These are phyloP conservation scores for Curvularia sp. DNA, from an alignment of 2,329 filamentous ascomycete genomes.

Conservation along the genomic window DNA sequence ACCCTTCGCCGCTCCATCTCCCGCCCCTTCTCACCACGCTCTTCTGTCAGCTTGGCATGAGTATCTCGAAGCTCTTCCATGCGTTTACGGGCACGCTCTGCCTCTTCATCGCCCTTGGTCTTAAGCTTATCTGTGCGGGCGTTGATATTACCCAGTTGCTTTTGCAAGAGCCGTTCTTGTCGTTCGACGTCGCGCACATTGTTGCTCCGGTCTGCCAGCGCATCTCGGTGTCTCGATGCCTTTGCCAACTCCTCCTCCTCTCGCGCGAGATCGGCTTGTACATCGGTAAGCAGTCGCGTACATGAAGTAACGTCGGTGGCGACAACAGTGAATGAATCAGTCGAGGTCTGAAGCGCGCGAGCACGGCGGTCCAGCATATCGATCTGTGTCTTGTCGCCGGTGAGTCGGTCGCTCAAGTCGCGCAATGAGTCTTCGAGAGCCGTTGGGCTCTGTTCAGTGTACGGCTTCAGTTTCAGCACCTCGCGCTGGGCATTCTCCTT, in stretches of 20 bases:
- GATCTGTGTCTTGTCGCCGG: constrained; percentile 81
- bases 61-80: constrained; percentile 88
- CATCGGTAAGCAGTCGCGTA: constrained; percentile 88
- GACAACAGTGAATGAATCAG: constrained; percentile 86
- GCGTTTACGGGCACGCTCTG: constrained; percentile 78
- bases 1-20: constrained; percentile 92
- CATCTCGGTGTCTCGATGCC: constrained; percentile 82
- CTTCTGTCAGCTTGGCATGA: constrained; percentile 81
- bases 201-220: constrained; percentile 84
- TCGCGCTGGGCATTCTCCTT: constrained; percentile 80
- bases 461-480: constrained; percentile 86
- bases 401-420: constrained; percentile 80
- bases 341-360: constrained; percentile 89
- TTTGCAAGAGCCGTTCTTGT: constrained; percentile 80
- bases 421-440: constrained; percentile 81
- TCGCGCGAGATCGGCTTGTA: constrained; percentile 81
- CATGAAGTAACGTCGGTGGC: constrained; percentile 85
- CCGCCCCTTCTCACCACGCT: constrained; percentile 83
- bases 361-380: constrained; percentile 85
- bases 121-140: constrained; percentile 86
- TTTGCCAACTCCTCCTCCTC: constrained; percentile 89
- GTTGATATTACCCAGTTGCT: constrained; percentile 84
- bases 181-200: constrained; percentile 92
- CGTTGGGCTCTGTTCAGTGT: constrained; percentile 86
- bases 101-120: constrained; percentile 80